phyloP scores from a whole-genome alignment of 1,284 basidiomycete genomes.

The Pisolithus thermaeus region DNA sequence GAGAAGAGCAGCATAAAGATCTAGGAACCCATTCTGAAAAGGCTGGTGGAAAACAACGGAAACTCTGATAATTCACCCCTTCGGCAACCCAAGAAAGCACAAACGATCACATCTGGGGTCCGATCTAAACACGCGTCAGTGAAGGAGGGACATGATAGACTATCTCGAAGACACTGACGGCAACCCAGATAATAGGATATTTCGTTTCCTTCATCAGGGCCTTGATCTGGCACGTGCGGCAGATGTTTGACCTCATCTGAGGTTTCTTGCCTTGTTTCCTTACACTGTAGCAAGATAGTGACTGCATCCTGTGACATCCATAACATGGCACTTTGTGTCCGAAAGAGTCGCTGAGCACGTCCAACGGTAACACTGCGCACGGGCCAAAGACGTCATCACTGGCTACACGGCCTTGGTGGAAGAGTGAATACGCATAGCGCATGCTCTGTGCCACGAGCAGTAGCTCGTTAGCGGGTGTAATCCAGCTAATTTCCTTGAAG shows the following conservation, averaged over 20 bases:
- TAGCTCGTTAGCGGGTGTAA: constrained; percentile 17
- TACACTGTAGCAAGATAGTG: constrained; percentile 21
- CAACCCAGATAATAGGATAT: constrained; percentile 18
- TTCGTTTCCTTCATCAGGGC: constrained; percentile 20
- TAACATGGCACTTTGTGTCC: constrained; percentile 20
- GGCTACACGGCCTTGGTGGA: constrained; percentile 21
- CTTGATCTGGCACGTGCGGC: constrained; percentile 29
- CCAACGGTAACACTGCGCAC: constrained; percentile 21
- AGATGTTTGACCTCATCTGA: constrained; percentile 20
- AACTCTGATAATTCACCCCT: too few species aligned
- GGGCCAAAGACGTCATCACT: constrained; percentile 22
- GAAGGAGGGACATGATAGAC: too few species aligned
- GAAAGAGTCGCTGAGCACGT: constrained; percentile 21
- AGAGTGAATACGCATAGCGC: constrained; percentile 25
- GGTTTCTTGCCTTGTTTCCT: constrained; percentile 13
- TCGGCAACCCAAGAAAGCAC: too few species aligned
- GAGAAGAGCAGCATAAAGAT: too few species aligned
- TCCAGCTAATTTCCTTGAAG: constrained; percentile 28
- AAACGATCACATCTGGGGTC: too few species aligned
- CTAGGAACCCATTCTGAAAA: too few species aligned
- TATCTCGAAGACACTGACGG: constrained; percentile 2
- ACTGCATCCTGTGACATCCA: constrained; percentile 25
- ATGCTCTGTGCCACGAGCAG: constrained; percentile 21
- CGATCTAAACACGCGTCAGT: too few species aligned
- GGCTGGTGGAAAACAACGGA: too few species aligned